Base-by-base conservation (phyloP, 106 monocot genomes). In the Dendrobium officinale region DNA sequence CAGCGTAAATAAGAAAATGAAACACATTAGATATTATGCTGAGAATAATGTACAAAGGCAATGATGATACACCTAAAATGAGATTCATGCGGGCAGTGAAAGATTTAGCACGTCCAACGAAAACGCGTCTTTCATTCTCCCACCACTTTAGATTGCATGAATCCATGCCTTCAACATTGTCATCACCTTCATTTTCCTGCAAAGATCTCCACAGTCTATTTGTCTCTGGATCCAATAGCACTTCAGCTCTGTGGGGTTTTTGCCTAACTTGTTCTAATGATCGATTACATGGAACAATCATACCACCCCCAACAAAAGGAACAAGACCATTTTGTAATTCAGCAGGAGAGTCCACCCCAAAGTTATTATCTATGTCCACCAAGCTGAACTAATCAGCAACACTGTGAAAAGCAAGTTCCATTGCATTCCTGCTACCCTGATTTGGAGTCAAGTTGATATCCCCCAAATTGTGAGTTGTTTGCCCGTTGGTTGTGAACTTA, bases 61-160 rank as follows among this genome's bases (percentile, higher is more conserved):
- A 42, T 75, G 58, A 3, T 9, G 48, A 29, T 44, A 56, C 80
- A 96, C 96, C 96, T 96, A 89, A 91, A 61, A 96, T 79, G 48
- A 90, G 89, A 73, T 86, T 89, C 96, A 96, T 96, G 70, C 86
- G 85, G 70, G 85, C 82, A 85, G 91, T 93, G 77, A 96, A 96
- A 42, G 86, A 85, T 70, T 91, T 79, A 24, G 78, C 88, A 56
- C 93, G 86, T 7, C 90, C 88, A 72, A 75, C 84, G 56, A 93
- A 96, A 26, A 88, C 81, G 18, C 73, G 55, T 74, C 96, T 91
- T 79, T 96, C 88, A 72, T 88, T 77, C 77, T 88, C 85, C 96
- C 93, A 93, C 86, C 87, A 85, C 45, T 83, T 82, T 77, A 90
- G 85, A 61, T 88, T 93, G 41, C 87, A 85, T 45, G 19, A 42